Evolutionary conservation across 768 basidiomycete genomes (phyloP).

Genomic region (Tricholoma saponaceum): DNA sequence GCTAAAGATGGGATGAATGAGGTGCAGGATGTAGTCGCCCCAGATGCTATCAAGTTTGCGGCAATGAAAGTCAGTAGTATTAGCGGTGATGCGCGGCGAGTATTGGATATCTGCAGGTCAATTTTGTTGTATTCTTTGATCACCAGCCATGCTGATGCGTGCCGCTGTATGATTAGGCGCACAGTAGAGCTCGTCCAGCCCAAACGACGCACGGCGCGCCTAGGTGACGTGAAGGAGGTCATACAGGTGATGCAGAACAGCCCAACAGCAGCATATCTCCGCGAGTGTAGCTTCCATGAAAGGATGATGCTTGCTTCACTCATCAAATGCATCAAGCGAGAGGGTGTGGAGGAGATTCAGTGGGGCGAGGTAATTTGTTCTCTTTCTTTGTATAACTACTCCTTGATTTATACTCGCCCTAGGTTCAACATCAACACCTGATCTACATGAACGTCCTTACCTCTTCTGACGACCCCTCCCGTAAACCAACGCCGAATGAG

Average conservation of each 20-base stretch:
- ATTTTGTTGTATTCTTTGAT: constrained; percentile 13
- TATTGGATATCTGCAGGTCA: constrained; percentile 88
- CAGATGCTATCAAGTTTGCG: constrained; percentile 81
- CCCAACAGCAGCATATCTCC: constrained; percentile 80
- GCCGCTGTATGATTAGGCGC: constrained; percentile 42
- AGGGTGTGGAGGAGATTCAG: constrained; percentile 84
- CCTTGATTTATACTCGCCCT: background rate
- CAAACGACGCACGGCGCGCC: constrained; percentile 48
- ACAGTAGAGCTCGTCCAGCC: constrained; percentile 76
- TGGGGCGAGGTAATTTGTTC: constrained; percentile 63
- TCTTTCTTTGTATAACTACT: background rate
- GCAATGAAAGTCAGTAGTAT: constrained; percentile 69
- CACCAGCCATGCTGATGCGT: background rate
- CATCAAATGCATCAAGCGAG: constrained; percentile 74
- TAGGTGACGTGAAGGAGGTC: constrained; percentile 73
- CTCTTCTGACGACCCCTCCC: constrained; percentile 50
- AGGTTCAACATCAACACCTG: constrained; percentile 73
- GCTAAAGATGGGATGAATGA: constrained; percentile 48
- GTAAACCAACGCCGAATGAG: constrained; percentile 59
- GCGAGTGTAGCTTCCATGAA: constrained; percentile 83
- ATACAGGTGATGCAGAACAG: constrained; percentile 87
- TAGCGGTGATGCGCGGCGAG: constrained; percentile 91
- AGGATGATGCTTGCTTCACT: constrained; percentile 83
- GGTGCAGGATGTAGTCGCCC: constrained; percentile 47
- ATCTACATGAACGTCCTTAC: constrained; percentile 64